Conservation (phyloP, 2,329 filamentous ascomycete genomes). For the Diaporthe nobilis region DNA sequence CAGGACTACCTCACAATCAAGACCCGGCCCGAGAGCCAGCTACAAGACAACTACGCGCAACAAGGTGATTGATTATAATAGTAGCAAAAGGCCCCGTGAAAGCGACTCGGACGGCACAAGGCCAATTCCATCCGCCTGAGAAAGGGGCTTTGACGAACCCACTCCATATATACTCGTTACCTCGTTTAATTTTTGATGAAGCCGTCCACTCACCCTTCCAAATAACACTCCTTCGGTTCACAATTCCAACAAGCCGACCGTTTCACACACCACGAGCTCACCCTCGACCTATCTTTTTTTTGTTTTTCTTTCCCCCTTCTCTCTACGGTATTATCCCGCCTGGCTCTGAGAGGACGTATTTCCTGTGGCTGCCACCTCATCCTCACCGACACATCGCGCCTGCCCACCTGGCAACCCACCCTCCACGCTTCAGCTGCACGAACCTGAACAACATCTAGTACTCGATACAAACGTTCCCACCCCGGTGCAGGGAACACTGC, state of each 20-base stretch:
- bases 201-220: conserved; percentile 22
- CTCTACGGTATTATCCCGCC: neutral
- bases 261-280: conserved; percentile 5
- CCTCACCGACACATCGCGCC: conserved; percentile 30
- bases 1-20: conserved; percentile 12
- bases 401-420: conserved; percentile 31
- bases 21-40: neutral
- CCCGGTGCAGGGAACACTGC: conserved; percentile 27
- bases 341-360: neutral
- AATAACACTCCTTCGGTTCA: conserved; percentile 19
- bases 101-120: conserved; percentile 27
- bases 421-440: conserved; percentile 10
- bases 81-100: conserved; percentile 14
- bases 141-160: conserved; percentile 32
- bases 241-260: neutral
- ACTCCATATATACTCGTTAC: conserved; percentile 35
- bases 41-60: conserved; percentile 13
- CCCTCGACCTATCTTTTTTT: neutral
- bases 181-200: conserved; percentile 32
- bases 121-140: conserved; percentile 26
- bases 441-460: neutral
- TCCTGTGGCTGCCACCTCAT: conserved; percentile 1
- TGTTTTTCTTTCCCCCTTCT: too few relatives aligned
- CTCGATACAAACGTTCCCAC: conserved; percentile 29
- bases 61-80: conserved; percentile 17